These are phyloP conservation scores for Rutstroemia sp. DNA, from an alignment of 2,329 filamentous ascomycete species.

Conservation along the genomic window DNA sequence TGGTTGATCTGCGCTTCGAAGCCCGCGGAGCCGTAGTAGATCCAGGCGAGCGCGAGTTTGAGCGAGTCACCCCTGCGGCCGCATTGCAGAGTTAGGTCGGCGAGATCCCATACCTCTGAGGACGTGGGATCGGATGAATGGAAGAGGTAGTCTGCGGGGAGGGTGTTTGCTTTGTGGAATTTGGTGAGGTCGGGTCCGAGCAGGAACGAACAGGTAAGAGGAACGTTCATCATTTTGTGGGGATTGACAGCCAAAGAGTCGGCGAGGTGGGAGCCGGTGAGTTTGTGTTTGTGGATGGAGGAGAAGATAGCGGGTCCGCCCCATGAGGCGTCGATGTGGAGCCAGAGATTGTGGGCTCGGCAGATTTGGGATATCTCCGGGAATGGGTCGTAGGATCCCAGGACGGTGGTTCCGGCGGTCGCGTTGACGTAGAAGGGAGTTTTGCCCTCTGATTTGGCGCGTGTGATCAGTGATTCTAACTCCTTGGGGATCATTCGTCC, in stretches of 20 bases:
- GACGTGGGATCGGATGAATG: constrained; percentile 42
- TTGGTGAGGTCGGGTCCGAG: constrained; percentile 66
- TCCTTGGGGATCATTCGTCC: constrained; percentile 65
- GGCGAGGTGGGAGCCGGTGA: constrained; percentile 65
- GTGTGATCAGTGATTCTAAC: constrained; percentile 54
- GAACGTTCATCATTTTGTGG: constrained; percentile 95
- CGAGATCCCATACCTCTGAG: constrained; percentile 76
- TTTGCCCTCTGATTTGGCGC: constrained; percentile 57
- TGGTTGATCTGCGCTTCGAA: constrained; percentile 63
- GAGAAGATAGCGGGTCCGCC: constrained; percentile 80
- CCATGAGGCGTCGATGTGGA: constrained; percentile 92
- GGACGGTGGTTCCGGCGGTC: constrained; percentile 88
- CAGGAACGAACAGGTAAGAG: constrained; percentile 85
- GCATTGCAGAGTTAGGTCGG: constrained; percentile 89
- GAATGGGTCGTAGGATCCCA: constrained; percentile 83
- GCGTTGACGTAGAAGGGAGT: constrained; percentile 94
- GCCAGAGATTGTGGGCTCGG: constrained; percentile 67
- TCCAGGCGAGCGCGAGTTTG: constrained; percentile 83
- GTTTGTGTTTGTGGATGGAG: constrained; percentile 50
- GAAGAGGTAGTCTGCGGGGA: constrained; percentile 82
- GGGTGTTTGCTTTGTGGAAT: constrained; percentile 78
- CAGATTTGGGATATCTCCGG: constrained; percentile 62
- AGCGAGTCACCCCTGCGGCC: constrained; percentile 78
- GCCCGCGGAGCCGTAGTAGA: constrained; percentile 75
- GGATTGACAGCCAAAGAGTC: constrained; percentile 84